A percentile compares a stretch with the other conserved stretches of the same genome.
Conservation (phyloP, 495 filamentous ascomycete species). For the Talaromyces wortmannii region DNA sequence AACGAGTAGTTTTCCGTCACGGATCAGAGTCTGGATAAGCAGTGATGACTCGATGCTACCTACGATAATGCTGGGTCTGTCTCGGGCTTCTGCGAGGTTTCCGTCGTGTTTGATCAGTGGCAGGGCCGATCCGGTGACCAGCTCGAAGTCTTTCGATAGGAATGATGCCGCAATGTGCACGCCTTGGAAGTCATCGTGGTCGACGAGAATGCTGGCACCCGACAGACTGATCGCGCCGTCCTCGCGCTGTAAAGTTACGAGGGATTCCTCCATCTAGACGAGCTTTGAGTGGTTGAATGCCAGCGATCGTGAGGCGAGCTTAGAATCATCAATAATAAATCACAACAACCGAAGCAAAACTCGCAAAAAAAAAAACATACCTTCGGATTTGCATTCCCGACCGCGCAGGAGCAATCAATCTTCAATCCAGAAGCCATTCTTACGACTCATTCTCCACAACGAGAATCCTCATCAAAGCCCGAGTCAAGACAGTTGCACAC, state of each 20-base stretch:
- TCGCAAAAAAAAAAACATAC: too few relatives aligned
- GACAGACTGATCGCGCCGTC: neutral
- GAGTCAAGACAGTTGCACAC: too few relatives aligned
- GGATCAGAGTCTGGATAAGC: conserved; percentile 50
- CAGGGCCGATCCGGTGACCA: conserved; percentile 46
- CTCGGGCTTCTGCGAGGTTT: neutral
- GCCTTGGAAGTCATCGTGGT: conserved; percentile 52
- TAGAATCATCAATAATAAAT: too few relatives aligned
- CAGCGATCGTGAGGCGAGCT: too few relatives aligned
- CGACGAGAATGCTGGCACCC: conserved; percentile 4
- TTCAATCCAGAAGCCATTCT: too few relatives aligned
- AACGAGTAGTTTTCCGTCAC: conserved; percentile 47
- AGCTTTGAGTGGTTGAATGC: too few relatives aligned
- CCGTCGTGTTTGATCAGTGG: neutral
- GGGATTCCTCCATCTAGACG: too few relatives aligned
- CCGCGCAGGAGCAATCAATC: too few relatives aligned
- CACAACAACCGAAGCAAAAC: too few relatives aligned
- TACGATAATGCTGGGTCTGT: conserved; percentile 52
- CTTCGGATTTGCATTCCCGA: too few relatives aligned
- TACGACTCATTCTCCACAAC: too few relatives aligned
- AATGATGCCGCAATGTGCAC: conserved; percentile 61
- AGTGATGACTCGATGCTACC: conserved; percentile 61
- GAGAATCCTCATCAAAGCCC: too few relatives aligned
- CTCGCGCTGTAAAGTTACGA: neutral
- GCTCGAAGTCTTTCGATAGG: conserved; percentile 64